Base-by-base conservation (phyloP, 176 grass and related monocot genomes). In the Avena insularis region DNA sequence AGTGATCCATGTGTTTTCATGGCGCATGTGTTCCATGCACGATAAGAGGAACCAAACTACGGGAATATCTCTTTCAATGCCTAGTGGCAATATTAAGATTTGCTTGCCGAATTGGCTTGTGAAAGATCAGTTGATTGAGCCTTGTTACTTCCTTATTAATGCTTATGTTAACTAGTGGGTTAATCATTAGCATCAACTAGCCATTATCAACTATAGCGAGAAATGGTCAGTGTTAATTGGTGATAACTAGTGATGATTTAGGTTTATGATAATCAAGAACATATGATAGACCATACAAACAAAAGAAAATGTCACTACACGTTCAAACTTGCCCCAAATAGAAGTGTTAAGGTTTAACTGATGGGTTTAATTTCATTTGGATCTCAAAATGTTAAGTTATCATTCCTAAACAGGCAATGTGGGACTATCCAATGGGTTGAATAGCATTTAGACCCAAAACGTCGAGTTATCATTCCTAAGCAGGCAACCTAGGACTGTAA, bases 321-420 rank as follows among this genome's bases (percentile, higher is more conserved):
- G 6, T 53, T 76, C 73, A 76, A 53, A 48, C 23, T 53, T 53
- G 73, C 46, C 23, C 8, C 48, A 31, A 76, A 75, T 16, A 75
- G 15, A 53, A 53, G 23, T 53, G 16, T 25, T 75, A 51, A 16
- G 69, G 12, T 75, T 75, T 29, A 75, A 75, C 5, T 50, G 45
- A 47, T 35, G 8, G 15, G 27, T 82, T 69, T 33, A 82, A 82
- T 82, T 17, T 17, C 29, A 83, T 57, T 71, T 38, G 27, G 27
- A 83, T 68, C 50, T 38, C 63, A 57, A 81, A 80, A 55, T 56
- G 49, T 71, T 23, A 29, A 83, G 49, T 70, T 38, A 20, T 66
- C 62, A 51, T 14, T 50, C 45, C 46, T 81, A 65, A 81, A 27
- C 61, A 51, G 5, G 61, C 60, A 51, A 81, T 51, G 45, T 66